Percentiles rank a stretch among this genome's conserved stretches.
Conservation (phyloP, 768 basidiomycete genomes). For the Cubamyces lactineus region DNA sequence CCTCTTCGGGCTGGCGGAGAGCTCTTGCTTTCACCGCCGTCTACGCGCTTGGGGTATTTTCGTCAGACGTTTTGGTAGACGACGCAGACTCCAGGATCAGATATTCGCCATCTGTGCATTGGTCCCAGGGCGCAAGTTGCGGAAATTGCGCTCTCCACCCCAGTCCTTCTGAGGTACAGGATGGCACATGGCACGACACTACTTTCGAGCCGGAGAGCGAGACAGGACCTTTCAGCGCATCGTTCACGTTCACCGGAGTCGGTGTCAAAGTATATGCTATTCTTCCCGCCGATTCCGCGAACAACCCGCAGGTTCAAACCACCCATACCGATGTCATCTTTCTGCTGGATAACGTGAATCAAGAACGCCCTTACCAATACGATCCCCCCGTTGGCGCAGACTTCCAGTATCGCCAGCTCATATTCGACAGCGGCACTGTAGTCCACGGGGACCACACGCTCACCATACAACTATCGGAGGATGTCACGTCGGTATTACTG, state of each 20-base stretch:
- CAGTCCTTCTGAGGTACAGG: background rate
- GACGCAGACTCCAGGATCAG: background rate
- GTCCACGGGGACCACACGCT: background rate
- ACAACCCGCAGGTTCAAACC: background rate
- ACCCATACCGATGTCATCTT: conserved; percentile 13
- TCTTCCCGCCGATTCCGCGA: background rate
- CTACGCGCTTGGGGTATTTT: background rate
- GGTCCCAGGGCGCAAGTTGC: conserved; percentile 15
- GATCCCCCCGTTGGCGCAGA: background rate
- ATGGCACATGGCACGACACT: conserved; percentile 20
- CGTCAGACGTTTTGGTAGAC: background rate
- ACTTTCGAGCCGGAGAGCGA: background rate
- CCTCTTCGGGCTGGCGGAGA: background rate
- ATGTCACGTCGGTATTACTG: background rate
- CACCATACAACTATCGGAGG: background rate
- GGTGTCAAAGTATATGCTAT: conserved; percentile 13
- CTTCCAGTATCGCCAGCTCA: conserved; percentile 4
- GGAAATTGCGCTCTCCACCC: background rate
- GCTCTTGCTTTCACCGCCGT: background rate
- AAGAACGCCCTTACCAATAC: background rate
- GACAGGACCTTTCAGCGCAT: background rate
- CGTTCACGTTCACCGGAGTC: conserved; percentile 4
- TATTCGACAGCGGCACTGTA: conserved; percentile 1
- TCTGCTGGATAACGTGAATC: background rate
- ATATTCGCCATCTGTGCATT: conserved; percentile 17